A percentile compares a stretch with the other conserved stretches of the same genome.
phyloP scores from a whole-genome alignment of 2,329 filamentous ascomycete species.

The Penicillium sp. region DNA sequence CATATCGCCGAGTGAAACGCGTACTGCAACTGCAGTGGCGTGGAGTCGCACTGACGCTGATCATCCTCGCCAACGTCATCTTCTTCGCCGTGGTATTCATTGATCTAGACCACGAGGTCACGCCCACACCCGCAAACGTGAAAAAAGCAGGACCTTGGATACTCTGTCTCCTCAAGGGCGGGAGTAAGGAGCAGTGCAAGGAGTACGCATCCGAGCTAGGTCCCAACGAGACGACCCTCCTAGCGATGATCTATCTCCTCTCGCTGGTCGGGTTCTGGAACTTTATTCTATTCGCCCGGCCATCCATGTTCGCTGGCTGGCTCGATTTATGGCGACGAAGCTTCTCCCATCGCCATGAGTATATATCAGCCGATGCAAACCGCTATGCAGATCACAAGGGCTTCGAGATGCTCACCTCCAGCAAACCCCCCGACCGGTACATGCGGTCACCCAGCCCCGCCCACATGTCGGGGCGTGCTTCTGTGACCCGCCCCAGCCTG shows the following conservation, averaged over 20 bases:
- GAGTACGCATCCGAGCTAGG: slow-evolving; percentile 56
- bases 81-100: slow-evolving; percentile 93
- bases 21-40: slow-evolving; percentile 92
- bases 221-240: slow-evolving; percentile 69
- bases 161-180: slow-evolving; percentile 59
- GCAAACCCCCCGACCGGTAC: slow-evolving; percentile 30
- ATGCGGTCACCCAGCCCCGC: slow-evolving; percentile 22
- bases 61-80: slow-evolving; percentile 85
- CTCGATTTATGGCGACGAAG: slow-evolving; percentile 54
- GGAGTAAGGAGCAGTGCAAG: slow-evolving; percentile 64
- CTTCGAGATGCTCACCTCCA: slow-evolving; percentile 68
- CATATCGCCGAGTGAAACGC: slow-evolving; percentile 78
- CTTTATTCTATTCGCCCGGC: slow-evolving; percentile 72
- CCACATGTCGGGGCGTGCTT: slow-evolving; percentile 15
- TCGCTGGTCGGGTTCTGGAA: slow-evolving; percentile 83
- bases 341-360: slow-evolving; percentile 60
- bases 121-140: slow-evolving; percentile 52
- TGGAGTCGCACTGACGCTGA: slow-evolving; percentile 79
- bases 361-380: slow-evolving; percentile 79
- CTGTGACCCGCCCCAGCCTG: slow-evolving; percentile 25
- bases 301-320: slow-evolving; percentile 85
- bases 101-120: slow-evolving; percentile 70
- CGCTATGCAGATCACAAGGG: slow-evolving; percentile 60
- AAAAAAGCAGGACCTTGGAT: slow-evolving; percentile 62
- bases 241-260: slow-evolving; percentile 76